A percentile compares a stretch with the other conserved stretches of the same genome.
Conservation (phyloP, 1,139 yeast genomes). For the Citeromyces hawaiiensis region DNA sequence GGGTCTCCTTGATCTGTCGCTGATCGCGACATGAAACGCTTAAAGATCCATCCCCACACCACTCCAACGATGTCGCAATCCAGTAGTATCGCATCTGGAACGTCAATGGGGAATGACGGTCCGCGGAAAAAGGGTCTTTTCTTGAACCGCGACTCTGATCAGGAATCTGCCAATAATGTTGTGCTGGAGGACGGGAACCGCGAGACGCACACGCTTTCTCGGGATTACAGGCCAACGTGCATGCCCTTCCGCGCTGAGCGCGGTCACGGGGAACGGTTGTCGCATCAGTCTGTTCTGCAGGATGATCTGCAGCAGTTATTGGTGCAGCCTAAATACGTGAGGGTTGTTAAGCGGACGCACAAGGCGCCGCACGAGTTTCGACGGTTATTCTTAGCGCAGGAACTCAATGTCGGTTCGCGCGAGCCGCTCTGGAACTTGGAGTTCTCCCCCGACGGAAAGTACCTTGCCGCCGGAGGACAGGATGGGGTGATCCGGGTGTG, state of each 20-base stretch:
- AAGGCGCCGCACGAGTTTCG: slow-evolving; percentile 11
- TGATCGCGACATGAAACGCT: not conserved
- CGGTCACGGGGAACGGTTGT: not conserved
- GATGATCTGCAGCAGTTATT: slow-evolving; percentile 1
- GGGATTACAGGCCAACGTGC: not conserved
- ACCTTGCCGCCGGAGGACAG: slow-evolving; percentile 73
- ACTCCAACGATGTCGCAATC: not conserved
- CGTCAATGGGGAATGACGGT: not conserved
- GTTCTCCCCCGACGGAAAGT: slow-evolving; percentile 71
- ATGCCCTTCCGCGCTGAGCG: not conserved
- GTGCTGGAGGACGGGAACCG: not conserved
- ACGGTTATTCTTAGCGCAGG: slow-evolving; percentile 70
- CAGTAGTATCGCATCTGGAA: not conserved
- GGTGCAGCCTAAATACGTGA: slow-evolving; percentile 38
- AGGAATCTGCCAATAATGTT: slow-evolving; percentile 1
- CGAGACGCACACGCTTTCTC: not conserved
- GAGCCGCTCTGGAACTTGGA: slow-evolving; percentile 59
- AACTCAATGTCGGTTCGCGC: slow-evolving; percentile 25
- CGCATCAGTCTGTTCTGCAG: not conserved
- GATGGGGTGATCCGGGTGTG: slow-evolving; percentile 58
- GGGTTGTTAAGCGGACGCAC: slow-evolving; percentile 27
- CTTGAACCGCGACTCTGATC: not conserved
- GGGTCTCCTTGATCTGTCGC: no score
- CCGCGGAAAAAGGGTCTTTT: slow-evolving; percentile 2
- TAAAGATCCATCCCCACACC: not conserved